Evolutionary conservation across 257 asterid species (phyloP).

Genomic region (Rehmannia glutinosa): DNA sequence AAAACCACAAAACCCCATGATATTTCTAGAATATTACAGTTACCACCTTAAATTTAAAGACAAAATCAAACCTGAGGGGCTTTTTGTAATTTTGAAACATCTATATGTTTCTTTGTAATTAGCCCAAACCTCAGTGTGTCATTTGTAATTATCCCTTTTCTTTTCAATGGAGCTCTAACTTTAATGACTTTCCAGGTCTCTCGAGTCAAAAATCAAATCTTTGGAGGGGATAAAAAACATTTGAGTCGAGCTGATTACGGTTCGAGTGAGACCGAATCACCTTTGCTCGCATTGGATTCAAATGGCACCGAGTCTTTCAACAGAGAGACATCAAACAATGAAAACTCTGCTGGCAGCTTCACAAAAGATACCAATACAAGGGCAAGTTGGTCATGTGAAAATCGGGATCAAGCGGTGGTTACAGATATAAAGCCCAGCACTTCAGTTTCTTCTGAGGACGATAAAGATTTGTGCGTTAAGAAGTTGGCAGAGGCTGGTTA

Average conservation of each 20-base stretch:
- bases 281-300: slow-evolving; percentile 40
- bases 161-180: background rate
- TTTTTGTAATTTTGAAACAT: too few relatives aligned
- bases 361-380: slow-evolving; percentile 45
- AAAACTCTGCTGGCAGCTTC: slow-evolving; percentile 71
- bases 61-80: too few relatives aligned
- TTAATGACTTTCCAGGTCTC: slow-evolving; percentile 44
- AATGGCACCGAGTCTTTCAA: slow-evolving; percentile 44
- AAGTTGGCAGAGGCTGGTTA: slow-evolving; percentile 25
- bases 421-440: slow-evolving; percentile 33
- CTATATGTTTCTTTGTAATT: too few relatives aligned
- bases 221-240: slow-evolving; percentile 46
- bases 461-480: slow-evolving; percentile 19
- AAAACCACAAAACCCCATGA: too few relatives aligned
- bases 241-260: slow-evolving; percentile 33
- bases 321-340: slow-evolving; percentile 60
- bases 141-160: background rate
- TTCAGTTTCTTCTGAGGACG: slow-evolving; percentile 35
- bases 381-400: slow-evolving; percentile 36
- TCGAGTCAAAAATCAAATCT: slow-evolving; percentile 57
- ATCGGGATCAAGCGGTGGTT: slow-evolving; percentile 29
- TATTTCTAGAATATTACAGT: too few relatives aligned
- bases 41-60: too few relatives aligned
- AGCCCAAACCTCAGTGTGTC: too few relatives aligned
- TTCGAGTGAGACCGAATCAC: slow-evolving; percentile 42